A percentile compares a stretch with the other conserved stretches of the same genome.
Evolutionary conservation across 306 rosid genomes (phyloP).

Genomic region (apple (Malus domestica)): DNA sequence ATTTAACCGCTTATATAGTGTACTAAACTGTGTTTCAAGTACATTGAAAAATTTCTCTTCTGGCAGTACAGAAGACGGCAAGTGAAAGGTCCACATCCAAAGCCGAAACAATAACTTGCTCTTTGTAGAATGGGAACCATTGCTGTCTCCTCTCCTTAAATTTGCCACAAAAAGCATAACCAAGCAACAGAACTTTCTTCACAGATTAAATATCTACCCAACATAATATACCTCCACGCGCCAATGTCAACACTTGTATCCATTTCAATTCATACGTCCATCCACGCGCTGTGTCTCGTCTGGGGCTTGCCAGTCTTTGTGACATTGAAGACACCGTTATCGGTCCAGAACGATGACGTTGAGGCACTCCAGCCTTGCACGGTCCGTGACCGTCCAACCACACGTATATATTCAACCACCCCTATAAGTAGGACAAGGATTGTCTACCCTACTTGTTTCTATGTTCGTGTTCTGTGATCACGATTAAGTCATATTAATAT

Average conservation of each 20-base stretch:
- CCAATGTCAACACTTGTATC: not conserved
- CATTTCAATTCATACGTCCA: not conserved
- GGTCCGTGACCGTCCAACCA: not conserved
- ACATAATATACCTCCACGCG: not conserved
- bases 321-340: not conserved
- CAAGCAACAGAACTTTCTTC: too few relatives aligned
- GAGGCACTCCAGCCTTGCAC: conserved; percentile 17
- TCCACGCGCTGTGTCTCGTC: not conserved
- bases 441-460: too few relatives aligned
- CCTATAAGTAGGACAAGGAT: too few relatives aligned
- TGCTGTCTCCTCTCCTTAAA: conserved; percentile 6
- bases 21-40: rapidly evolving
- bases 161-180: conserved; percentile 23
- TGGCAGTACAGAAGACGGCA: not conserved
- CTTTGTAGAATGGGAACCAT: not conserved
- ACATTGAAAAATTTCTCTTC: too few relatives aligned
- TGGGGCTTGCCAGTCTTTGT: not conserved
- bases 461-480: too few relatives aligned
- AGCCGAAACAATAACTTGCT: not conserved
- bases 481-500: too few relatives aligned
- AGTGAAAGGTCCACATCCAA: not conserved
- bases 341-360: conserved; percentile 15
- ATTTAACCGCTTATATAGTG: too few relatives aligned
- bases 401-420: not conserved
- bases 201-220: not conserved